Evolutionary conservation across 257 asterid genomes (phyloP), one percentile per base, ranked within the genome.

Genomic region (Penstemon davidsonii): DNA sequence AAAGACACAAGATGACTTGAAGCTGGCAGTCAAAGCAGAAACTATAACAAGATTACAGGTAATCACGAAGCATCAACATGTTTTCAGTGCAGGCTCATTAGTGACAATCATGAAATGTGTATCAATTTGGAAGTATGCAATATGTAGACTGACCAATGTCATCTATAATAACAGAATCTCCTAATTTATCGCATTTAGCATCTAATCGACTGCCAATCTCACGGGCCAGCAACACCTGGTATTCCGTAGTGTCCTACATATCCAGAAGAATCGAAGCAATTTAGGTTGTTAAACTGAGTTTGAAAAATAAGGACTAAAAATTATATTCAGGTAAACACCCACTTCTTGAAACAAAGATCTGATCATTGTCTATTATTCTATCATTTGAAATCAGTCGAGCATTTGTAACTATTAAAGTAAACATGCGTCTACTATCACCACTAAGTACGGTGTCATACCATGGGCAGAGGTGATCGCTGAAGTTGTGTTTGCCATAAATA

Each of bases 401-500:
- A 67, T 62, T 25, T 50, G 53, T 54, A 47, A 69, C 60, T 61
- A 45, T 15, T 42, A 73, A 61, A 52, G 59, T 52, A 42, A 11
- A 42, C 5, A 55, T 54, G 55, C 64, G 56, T 55, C 55, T 55
- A n/a, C 46, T 44, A 55, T 51, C 47, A 49, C 46, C 46, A 64
- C 5, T 53, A 55, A 55, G 66, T 57, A 40, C 1, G 45, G 62
- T 25, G 40, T 5, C 83, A 74, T 90, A 93, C 98, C 94, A 83
- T 81, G 55, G 92, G 82, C 62, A 81, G 64, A 6, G 91, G 90
- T 51, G 81, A 43, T 67, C 83, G 95, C 52, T 82, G 92, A 72
- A 88, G 87, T 72, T 93, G 99, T 76, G 80, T 76, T 79, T 90
- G 92, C 99, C 97, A 90, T 64, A 93, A 79, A 81, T 93, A 93